Percentiles rank a stretch among this genome's conserved stretches.
Conservation (phyloP, 345 rosid species). For the Aquilaria yunnanensis region DNA sequence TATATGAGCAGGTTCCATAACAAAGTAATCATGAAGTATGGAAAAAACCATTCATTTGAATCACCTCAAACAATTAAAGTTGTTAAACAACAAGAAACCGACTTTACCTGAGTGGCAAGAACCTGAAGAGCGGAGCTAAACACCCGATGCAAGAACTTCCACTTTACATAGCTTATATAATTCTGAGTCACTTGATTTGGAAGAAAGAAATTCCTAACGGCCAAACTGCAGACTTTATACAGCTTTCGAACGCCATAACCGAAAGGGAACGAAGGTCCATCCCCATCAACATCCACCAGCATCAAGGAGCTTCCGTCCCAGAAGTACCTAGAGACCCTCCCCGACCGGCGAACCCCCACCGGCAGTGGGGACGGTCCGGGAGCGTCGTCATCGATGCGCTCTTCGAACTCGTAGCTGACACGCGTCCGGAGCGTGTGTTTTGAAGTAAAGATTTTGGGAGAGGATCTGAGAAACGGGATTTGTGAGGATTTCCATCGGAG, state of each 20-base stretch:
- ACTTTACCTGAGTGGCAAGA: slow-evolving; percentile 86
- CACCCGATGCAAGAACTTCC: slow-evolving; percentile 88
- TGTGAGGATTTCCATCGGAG: slow-evolving; percentile 24
- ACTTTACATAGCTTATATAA: slow-evolving; percentile 69
- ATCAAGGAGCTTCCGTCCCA: slow-evolving; percentile 48
- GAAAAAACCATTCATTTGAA: no score
- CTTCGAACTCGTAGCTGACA: slow-evolving; percentile 35
- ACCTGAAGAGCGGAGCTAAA: slow-evolving; percentile 91
- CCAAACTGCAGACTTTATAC: slow-evolving; percentile 30
- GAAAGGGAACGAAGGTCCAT: slow-evolving; percentile 26
- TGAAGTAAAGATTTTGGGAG: slow-evolving; percentile 16
- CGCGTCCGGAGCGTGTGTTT: slow-evolving; percentile 28
- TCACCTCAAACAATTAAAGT: background rate
- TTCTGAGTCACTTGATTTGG: slow-evolving; percentile 61
- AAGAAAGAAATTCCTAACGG: slow-evolving; percentile 56
- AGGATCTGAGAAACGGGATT: slow-evolving; percentile 11
- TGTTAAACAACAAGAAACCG: background rate
- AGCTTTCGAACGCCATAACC: slow-evolving; percentile 35
- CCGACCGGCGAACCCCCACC: slow-evolving; percentile 37
- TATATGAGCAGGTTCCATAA: no score
- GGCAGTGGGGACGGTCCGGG: slow-evolving; percentile 32
- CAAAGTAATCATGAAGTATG: no score
- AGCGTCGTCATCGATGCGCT: slow-evolving; percentile 15
- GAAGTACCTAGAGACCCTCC: slow-evolving; percentile 51
- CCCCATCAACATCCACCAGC: slow-evolving; percentile 38